phyloP scores from a whole-genome alignment of 2,329 filamentous ascomycete genomes.

The Cladosporium cucumerinum region DNA sequence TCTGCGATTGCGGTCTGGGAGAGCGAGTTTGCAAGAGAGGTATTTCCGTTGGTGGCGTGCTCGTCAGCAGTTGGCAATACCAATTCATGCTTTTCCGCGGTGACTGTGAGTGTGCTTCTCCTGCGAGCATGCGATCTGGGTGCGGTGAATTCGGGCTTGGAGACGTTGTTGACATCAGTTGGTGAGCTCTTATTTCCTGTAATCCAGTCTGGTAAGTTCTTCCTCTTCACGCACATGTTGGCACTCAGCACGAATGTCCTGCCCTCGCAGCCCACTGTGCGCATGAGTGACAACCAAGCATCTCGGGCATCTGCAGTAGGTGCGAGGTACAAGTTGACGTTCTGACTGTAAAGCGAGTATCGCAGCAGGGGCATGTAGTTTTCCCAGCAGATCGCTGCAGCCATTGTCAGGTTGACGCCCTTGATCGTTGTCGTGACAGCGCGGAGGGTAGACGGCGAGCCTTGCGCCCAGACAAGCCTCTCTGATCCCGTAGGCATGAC shows the following conservation, averaged over 20 bases:
- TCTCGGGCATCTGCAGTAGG: conserved; percentile 84
- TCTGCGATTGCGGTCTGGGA: conserved; percentile 14
- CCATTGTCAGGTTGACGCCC: conserved; percentile 75
- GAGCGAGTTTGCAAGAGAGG: conserved; percentile 8
- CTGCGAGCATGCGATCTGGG: conserved; percentile 29
- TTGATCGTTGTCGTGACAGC: conserved; percentile 77
- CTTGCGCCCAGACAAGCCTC: conserved; percentile 84
- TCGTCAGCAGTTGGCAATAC: conserved; percentile 37
- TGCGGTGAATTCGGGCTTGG: background rate
- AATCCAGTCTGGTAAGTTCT: conserved; percentile 58
- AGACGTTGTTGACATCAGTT: background rate
- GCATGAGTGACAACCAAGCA: conserved; percentile 78
- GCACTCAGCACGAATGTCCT: conserved; percentile 80
- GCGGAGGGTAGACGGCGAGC: conserved; percentile 71
- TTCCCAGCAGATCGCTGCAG: conserved; percentile 92
- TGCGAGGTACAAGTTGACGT: conserved; percentile 86
- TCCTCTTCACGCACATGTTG: conserved; percentile 72
- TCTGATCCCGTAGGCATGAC: conserved; percentile 89
- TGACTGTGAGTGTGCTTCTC: conserved; percentile 39
- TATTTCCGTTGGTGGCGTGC: conserved; percentile 12
- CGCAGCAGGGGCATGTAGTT: conserved; percentile 91
- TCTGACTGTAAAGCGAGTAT: conserved; percentile 80
- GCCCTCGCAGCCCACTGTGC: conserved; percentile 76
- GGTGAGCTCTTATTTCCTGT: conserved; percentile 26
- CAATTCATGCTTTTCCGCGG: conserved; percentile 55